Evolutionary conservation across 768 basidiomycete species (phyloP).

Genomic region (Lanmaoa pseudosensibilis): DNA sequence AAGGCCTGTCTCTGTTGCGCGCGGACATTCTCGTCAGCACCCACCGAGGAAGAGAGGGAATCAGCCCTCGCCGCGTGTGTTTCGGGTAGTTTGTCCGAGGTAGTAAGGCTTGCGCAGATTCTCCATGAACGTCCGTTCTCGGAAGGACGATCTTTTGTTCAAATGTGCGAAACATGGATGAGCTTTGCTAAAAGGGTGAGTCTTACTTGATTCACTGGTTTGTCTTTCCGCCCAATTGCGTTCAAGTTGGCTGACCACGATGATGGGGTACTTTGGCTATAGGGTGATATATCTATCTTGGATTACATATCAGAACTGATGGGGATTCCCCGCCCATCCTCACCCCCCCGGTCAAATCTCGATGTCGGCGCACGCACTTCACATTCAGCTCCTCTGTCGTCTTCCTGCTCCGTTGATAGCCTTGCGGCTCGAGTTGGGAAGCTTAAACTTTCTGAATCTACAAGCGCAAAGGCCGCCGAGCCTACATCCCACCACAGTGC

Average conservation of each 20-base stretch:
- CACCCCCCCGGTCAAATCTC: conserved; percentile 1
- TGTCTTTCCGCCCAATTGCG: neutral
- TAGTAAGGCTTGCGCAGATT: conserved; percentile 44
- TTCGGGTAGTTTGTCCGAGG: conserved; percentile 42
- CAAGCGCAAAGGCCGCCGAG: neutral
- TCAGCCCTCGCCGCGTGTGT: conserved; percentile 33
- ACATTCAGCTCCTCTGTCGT: neutral
- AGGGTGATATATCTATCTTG: conserved; percentile 50
- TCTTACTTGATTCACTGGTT: neutral
- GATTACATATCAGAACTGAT: conserved; percentile 49
- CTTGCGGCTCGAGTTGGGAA: conserved; percentile 17
- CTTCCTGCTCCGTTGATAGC: conserved; percentile 18
- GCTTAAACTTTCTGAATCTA: conserved; percentile 20
- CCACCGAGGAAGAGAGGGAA: conserved; percentile 29
- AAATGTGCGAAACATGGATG: conserved; percentile 74
- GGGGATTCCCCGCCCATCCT: conserved; percentile 16
- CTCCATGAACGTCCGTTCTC: conserved; percentile 42
- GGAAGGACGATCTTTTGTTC: conserved; percentile 52
- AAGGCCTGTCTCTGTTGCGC: conserved; percentile 44
- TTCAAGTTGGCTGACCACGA: neutral
- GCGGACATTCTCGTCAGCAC: conserved; percentile 19
- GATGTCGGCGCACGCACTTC: neutral
- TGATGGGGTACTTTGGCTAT: neutral
- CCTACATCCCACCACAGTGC: neutral
- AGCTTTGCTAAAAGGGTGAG: conserved; percentile 63